A percentile compares a stretch with the other conserved stretches of the same genome.
Evolutionary conservation across 305 asterid genomes (phyloP).

Genomic region (Plantago lanceolata): DNA sequence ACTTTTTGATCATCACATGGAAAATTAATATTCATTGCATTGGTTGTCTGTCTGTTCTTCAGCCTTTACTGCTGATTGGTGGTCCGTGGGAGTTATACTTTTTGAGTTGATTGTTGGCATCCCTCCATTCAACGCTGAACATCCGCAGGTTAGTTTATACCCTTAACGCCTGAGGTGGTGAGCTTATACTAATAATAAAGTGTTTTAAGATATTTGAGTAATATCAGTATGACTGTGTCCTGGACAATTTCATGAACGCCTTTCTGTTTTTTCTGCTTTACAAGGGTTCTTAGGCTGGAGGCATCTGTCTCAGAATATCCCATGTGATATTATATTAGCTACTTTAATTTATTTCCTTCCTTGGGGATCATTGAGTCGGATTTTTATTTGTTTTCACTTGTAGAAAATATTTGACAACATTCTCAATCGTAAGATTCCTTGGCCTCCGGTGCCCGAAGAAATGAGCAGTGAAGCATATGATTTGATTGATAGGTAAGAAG

Average conservation of each 20-base stretch:
- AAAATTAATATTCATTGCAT: constrained; percentile 12
- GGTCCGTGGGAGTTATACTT: constrained; percentile 98
- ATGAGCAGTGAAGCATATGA: constrained; percentile 83
- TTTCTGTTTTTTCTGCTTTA: neutral
- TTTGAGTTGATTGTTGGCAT: constrained; percentile 97
- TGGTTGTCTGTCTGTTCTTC: constrained; percentile 34
- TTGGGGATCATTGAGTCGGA: neutral
- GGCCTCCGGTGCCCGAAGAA: constrained; percentile 91
- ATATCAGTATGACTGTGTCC: neutral
- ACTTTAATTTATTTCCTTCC: neutral
- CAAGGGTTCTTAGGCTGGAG: neutral
- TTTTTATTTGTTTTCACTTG: constrained; percentile 23
- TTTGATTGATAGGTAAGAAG: constrained; percentile 83
- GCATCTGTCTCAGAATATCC: neutral
- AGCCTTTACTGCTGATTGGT: constrained; percentile 99
- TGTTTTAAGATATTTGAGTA: neutral
- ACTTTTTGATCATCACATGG: constrained; percentile 5
- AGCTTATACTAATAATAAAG: neutral
- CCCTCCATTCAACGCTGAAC: constrained; percentile 99
- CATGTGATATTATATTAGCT: constrained; percentile 2
- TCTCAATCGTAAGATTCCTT: constrained; percentile 94
- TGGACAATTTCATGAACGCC: neutral
- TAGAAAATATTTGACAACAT: constrained; percentile 95
- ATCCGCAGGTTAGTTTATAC: constrained; percentile 69
- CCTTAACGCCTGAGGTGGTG: neutral